Percentiles rank a stretch among this genome's conserved stretches.
phyloP scores from a whole-genome alignment of 352 stramenopile genomes.

The Globisporangium spinosum region DNA sequence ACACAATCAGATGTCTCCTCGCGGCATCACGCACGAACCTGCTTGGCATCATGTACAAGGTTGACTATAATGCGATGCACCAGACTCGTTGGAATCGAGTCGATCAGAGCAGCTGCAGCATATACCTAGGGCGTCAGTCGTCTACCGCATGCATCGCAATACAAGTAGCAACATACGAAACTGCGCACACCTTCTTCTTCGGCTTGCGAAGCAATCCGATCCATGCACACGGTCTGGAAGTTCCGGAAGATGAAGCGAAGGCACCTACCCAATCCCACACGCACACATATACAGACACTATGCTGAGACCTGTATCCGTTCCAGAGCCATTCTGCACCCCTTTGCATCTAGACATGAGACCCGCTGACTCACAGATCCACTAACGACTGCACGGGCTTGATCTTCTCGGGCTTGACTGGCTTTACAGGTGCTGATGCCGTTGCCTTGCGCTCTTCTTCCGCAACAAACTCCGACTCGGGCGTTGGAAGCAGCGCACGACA shows the following conservation, averaged over 20 bases:
- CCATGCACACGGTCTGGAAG: slow-evolving; percentile 65
- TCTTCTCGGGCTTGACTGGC: slow-evolving; percentile 25
- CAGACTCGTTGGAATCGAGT: slow-evolving; percentile 54
- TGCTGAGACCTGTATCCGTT: too few species aligned
- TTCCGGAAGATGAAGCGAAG: slow-evolving; percentile 60
- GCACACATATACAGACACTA: neutral
- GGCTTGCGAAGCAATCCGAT: slow-evolving; percentile 50
- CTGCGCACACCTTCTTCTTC: slow-evolving; percentile 52
- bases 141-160: neutral
- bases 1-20: neutral
- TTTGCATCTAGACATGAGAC: too few species aligned
- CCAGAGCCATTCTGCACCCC: too few species aligned
- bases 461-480: slow-evolving; percentile 20
- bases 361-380: slow-evolving; percentile 46
- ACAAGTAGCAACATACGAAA: neutral
- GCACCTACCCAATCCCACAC: slow-evolving; percentile 31
- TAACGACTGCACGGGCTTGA: slow-evolving; percentile 37
- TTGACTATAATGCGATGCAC: slow-evolving; percentile 67
- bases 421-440: slow-evolving; percentile 3
- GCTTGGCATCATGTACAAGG: slow-evolving; percentile 54
- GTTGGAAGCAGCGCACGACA: slow-evolving; percentile 45
- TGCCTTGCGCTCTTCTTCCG: slow-evolving; percentile 17
- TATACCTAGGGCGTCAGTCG: neutral
- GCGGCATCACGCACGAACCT: slow-evolving; percentile 20
- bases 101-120: slow-evolving; percentile 47